A percentile compares a stretch with the other conserved stretches of the same genome.
Evolutionary conservation across 768 basidiomycete genomes (phyloP).

Genomic region (Boletales sp.): DNA sequence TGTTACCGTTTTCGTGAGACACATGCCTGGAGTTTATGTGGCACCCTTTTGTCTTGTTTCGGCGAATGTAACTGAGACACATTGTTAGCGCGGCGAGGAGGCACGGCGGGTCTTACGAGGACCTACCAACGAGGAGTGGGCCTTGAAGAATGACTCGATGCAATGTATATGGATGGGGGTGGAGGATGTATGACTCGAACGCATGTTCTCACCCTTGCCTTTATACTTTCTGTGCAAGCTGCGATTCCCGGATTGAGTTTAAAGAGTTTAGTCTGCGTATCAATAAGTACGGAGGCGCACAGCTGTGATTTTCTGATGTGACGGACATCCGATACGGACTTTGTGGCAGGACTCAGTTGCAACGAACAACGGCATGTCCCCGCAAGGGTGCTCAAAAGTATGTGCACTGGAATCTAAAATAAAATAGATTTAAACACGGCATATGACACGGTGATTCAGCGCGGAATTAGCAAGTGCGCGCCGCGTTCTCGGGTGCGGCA

Average conservation of each 20-base stretch:
- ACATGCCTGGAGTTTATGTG: constrained; percentile 1
- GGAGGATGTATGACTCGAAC: not conserved
- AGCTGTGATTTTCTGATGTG: too few relatives aligned
- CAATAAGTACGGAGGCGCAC: too few relatives aligned
- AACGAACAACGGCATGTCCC: too few relatives aligned
- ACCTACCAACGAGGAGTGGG: not conserved
- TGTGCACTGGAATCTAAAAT: not conserved
- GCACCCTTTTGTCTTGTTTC: not conserved
- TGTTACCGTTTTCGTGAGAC: not conserved
- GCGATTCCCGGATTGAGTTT: not conserved
- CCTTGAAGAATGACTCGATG: not conserved
- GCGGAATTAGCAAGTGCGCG: not conserved
- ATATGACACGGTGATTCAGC: not conserved
- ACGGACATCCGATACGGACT: too few relatives aligned
- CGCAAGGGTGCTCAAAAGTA: too few relatives aligned
- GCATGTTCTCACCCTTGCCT: not conserved
- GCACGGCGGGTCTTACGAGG: not conserved
- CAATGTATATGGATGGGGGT: not conserved
- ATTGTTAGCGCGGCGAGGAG: not conserved
- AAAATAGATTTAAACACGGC: not conserved
- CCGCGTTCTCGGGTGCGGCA: too few relatives aligned
- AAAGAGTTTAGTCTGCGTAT: too few relatives aligned
- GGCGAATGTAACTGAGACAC: not conserved
- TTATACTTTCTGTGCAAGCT: constrained; percentile 7
- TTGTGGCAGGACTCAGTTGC: too few relatives aligned